Conservation (phyloP, 805 yeast genomes). For the Cyberlindnera subsufficiens region DNA sequence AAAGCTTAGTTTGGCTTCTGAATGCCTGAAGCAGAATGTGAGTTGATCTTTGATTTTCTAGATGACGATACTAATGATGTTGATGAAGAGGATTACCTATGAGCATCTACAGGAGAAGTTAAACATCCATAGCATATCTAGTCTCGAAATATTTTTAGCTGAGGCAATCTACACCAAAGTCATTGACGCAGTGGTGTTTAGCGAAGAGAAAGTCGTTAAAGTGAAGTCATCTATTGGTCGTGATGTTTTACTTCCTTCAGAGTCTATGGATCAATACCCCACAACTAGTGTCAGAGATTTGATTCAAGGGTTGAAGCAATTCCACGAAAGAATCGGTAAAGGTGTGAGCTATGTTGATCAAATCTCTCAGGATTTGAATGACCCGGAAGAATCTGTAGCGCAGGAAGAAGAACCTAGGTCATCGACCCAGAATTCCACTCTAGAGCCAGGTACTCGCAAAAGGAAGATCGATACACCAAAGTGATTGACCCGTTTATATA, state of each 20-base stretch:
- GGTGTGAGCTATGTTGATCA: slow-evolving; percentile 3
- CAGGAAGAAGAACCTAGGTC: background rate
- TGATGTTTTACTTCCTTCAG: slow-evolving; percentile 17
- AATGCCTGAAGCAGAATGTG: slow-evolving; percentile 14
- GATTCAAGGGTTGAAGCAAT: slow-evolving; percentile 9
- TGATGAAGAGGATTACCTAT: slow-evolving; percentile 11
- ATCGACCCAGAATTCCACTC: background rate
- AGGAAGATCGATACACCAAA: slow-evolving; percentile 1
- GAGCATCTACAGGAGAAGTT: slow-evolving; percentile 8
- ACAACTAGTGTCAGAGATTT: slow-evolving; percentile 8
- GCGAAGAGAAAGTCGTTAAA: slow-evolving; percentile 14
- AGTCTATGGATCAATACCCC: slow-evolving; percentile 4
- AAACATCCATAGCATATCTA: background rate
- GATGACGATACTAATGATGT: no score
- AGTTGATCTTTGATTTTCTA: background rate
- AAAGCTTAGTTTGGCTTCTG: slow-evolving; percentile 17
- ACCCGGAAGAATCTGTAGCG: background rate
- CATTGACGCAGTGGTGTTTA: slow-evolving; percentile 17
- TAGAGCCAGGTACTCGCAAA: background rate
- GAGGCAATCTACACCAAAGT: slow-evolving; percentile 15
- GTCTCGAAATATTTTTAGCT: background rate
- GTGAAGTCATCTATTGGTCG: slow-evolving; percentile 19
- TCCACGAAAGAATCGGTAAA: slow-evolving; percentile 9
- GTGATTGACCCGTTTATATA: background rate
- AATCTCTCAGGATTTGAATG: background rate